Conservation (phyloP, 345 rosid genomes). For the Moricandia arvensis region DNA sequence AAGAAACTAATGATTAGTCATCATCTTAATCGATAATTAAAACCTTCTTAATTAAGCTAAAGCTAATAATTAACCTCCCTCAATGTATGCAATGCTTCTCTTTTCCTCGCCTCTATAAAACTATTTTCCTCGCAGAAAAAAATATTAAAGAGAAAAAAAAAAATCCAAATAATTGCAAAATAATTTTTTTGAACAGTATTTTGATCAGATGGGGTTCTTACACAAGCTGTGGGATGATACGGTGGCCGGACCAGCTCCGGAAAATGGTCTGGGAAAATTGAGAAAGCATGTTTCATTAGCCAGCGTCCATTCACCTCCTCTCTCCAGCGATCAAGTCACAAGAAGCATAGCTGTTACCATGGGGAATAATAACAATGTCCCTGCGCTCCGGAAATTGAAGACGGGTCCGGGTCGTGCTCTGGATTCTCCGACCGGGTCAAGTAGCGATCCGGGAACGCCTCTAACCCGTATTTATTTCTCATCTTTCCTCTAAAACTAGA, state of each 20-base stretch:
- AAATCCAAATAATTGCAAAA: constrained; percentile 7
- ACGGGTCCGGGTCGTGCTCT: constrained; percentile 49
- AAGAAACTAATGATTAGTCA: constrained; percentile 3
- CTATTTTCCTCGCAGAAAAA: constrained; percentile 33
- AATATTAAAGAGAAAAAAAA: constrained; percentile 3
- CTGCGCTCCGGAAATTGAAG: constrained; percentile 42
- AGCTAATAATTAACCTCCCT: constrained; percentile 32
- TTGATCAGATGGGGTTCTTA: constrained; percentile 72
- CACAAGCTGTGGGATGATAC: constrained; percentile 98
- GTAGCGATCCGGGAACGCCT: constrained; percentile 57
- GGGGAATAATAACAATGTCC: constrained; percentile 36
- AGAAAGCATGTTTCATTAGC: constrained; percentile 59
- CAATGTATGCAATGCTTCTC: constrained; percentile 28
- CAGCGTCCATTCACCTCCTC: constrained; percentile 36
- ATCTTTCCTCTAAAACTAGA: neutral
- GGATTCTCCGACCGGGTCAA: constrained; percentile 47
- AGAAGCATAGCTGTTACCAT: constrained; percentile 65
- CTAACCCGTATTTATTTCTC: constrained; percentile 45
- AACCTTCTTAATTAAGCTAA: constrained; percentile 30
- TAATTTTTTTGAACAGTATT: constrained; percentile 15
- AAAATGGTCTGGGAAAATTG: constrained; percentile 67
- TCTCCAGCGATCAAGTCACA: constrained; percentile 37
- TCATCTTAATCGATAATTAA: constrained; percentile 21
- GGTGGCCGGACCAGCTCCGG: constrained; percentile 92
- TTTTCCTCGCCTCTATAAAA: constrained; percentile 24